phyloP scores from a whole-genome alignment of 2,329 filamentous ascomycete species.

The Aspergillaceae sp. region DNA sequence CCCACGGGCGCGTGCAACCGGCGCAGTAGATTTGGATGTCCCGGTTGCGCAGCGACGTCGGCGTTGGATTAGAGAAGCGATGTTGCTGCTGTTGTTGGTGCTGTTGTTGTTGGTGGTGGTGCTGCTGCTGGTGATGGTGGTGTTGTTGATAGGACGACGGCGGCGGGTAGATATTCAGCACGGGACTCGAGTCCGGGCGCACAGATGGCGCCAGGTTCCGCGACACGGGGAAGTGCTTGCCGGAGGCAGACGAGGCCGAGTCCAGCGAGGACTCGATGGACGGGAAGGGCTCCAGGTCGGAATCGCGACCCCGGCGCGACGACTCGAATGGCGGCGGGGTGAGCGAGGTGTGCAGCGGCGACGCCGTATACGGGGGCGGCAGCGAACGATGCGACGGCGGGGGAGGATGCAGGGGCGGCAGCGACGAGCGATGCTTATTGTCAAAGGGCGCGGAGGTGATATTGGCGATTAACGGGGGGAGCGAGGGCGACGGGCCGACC shows the following conservation, averaged over 20 bases:
- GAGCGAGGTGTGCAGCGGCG: slow-evolving; percentile 79
- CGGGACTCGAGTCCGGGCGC: slow-evolving; percentile 55
- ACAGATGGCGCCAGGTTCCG: slow-evolving; percentile 57
- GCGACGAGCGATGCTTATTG: slow-evolving; percentile 49
- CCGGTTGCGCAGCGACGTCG: slow-evolving; percentile 39
- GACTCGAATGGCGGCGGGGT: slow-evolving; percentile 62
- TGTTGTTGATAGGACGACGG: slow-evolving; percentile 9
- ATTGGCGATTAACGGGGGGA: slow-evolving; percentile 30
- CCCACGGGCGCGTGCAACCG: slow-evolving; percentile 68
- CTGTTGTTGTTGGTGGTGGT: slow-evolving; percentile 30
- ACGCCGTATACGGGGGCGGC: slow-evolving; percentile 63
- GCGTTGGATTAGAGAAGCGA: slow-evolving; percentile 43
- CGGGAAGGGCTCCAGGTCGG: slow-evolving; percentile 69
- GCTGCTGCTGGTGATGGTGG: slow-evolving; percentile 29
- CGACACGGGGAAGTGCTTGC: slow-evolving; percentile 64
- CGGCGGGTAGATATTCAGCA: slow-evolving; percentile 32
- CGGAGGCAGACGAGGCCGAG: slow-evolving; percentile 39
- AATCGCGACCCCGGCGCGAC: slow-evolving; percentile 33
- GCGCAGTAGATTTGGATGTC: slow-evolving; percentile 85
- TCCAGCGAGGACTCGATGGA: slow-evolving; percentile 77
- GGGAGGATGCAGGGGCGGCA: slow-evolving; percentile 47
- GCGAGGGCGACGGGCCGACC: slow-evolving; percentile 33
- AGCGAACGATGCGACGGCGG: slow-evolving; percentile 41
- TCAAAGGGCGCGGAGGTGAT: slow-evolving; percentile 30
- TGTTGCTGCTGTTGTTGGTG: slow-evolving; percentile 32